A percentile compares a stretch with the other conserved stretches of the same genome.
Conservation (phyloP, 108 stramenopile species). For the Pseudonitzschia multistriata region DNA sequence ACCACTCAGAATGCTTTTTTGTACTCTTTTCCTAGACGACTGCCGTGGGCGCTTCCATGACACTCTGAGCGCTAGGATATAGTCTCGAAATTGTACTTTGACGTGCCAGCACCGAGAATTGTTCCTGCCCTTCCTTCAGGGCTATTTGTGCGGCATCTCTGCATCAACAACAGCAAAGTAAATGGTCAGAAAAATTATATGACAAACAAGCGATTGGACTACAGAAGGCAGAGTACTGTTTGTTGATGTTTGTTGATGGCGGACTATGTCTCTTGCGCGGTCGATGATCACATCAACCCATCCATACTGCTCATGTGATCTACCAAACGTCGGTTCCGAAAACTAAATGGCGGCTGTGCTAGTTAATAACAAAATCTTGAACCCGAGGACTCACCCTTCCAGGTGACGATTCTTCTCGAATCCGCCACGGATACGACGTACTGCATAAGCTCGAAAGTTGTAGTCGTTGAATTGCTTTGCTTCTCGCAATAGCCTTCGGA, state of each 20-base stretch:
- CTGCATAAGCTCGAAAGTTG: constrained; percentile 76
- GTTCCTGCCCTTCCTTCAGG: constrained; percentile 55
- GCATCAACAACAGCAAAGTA: not conserved
- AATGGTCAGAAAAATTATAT: not conserved
- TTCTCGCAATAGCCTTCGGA: constrained; percentile 68
- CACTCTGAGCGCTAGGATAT: constrained; percentile 76
- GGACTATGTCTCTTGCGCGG: no score
- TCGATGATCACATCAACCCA: not conserved
- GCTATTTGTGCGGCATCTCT: constrained; percentile 53
- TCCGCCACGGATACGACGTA: constrained; percentile 68
- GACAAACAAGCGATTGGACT: no score
- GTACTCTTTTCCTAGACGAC: not conserved
- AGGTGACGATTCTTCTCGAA: constrained; percentile 62
- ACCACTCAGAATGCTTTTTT: no score
- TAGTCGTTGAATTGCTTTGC: constrained; percentile 77
- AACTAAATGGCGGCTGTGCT: no score
- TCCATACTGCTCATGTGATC: not conserved
- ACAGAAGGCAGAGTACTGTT: no score
- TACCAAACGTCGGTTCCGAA: no score
- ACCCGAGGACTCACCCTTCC: constrained; percentile 56
- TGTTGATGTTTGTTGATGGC: no score
- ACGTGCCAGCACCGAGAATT: constrained; percentile 66
- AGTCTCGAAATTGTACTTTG: constrained; percentile 62
- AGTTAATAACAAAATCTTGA: not conserved
- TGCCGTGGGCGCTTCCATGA: constrained; percentile 58